Evolutionary conservation across 345 rosid species (phyloP), one percentile per base, ranked within the genome.

Genomic region (Eucalyptus lansdowneana): DNA sequence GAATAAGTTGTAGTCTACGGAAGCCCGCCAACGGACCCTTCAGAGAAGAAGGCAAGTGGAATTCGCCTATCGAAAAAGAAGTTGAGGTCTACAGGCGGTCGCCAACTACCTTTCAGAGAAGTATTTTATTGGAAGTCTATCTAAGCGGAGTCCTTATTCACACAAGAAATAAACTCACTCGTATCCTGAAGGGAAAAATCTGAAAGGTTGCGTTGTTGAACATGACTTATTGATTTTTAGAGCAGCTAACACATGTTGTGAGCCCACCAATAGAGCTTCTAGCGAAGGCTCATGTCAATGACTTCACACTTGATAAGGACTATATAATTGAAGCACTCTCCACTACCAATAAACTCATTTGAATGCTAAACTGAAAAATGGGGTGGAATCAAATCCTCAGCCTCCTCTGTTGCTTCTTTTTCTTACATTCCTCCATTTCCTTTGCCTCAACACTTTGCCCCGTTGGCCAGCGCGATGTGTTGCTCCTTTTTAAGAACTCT

Each of bases 301-400:
- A 12, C 16, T 27, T 27, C 69, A 62, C 34, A 27, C 69, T 62
- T 62, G 14, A 62, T 13, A 29, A 27, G 34, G 16, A 34, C 34
- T 62, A 13, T 29, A 62, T 62, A 62, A 29, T 62, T 6, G 69
- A 62, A 62, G 67, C 2, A 60, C 31, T 27, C 67, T 60, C n/a
- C 25, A 12, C 8, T 0, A 58, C 2, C 67, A 27, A 25, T 25
- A 11, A 60, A 13, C 9, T 62, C 31, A 62, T 34, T 62, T 0
- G 69, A 29, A 29, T 62, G 69, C 69, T 6, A 27, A 62, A 29
- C 16, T 62, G 69, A 62, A 69, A 34, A 34, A 69, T 69, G 13
- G 42, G 80, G 24, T 34, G 80, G 22, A 0, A 16, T 69, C 80
- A 31, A 69, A 69, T 31, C 42, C 4, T 69, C 12, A 9, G 80